phyloP scores from a whole-genome alignment of 345 rosid species.

The Odontarrhena argentea region DNA sequence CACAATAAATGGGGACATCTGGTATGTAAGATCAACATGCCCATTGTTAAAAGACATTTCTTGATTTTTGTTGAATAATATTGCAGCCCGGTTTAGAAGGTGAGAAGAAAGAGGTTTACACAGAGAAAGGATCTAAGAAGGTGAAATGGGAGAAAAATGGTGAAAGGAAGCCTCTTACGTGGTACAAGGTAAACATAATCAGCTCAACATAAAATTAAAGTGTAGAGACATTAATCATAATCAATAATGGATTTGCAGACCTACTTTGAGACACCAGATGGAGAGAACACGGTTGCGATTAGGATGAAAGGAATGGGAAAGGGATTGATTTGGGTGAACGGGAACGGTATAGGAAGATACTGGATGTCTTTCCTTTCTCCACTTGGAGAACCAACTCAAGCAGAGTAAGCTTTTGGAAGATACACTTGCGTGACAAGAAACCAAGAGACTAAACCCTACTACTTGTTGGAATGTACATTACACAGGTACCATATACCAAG shows the following conservation, averaged over 20 bases:
- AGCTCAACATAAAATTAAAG: neutral
- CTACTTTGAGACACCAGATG: conserved; percentile 66
- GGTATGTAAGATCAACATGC: conserved; percentile 43
- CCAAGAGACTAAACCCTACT: neutral
- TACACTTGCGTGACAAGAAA: conserved; percentile 1
- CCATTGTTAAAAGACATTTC: neutral
- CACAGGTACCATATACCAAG: conserved; percentile 73
- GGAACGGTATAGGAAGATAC: conserved; percentile 75
- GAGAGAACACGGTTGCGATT: conserved; percentile 55
- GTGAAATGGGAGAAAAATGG: conserved; percentile 51
- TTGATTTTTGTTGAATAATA: neutral
- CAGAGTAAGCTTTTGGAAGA: conserved; percentile 37
- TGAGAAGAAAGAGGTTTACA: conserved; percentile 50
- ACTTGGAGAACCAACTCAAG: conserved; percentile 60
- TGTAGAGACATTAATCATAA: neutral
- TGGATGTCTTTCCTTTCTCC: conserved; percentile 80
- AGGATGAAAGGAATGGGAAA: conserved; percentile 65
- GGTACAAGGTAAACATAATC: conserved; percentile 68
- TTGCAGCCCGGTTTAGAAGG: conserved; percentile 64
- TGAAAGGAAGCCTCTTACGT: conserved; percentile 50
- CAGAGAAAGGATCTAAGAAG: conserved; percentile 52
- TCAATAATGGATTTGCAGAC: conserved; percentile 43
- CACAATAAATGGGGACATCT: conserved; percentile 69
- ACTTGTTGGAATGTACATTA: neutral
- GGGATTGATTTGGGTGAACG: conserved; percentile 86